These are phyloP conservation scores for Salvia rosmarinus DNA, from an alignment of 257 asterid genomes.

Conservation along the genomic window DNA sequence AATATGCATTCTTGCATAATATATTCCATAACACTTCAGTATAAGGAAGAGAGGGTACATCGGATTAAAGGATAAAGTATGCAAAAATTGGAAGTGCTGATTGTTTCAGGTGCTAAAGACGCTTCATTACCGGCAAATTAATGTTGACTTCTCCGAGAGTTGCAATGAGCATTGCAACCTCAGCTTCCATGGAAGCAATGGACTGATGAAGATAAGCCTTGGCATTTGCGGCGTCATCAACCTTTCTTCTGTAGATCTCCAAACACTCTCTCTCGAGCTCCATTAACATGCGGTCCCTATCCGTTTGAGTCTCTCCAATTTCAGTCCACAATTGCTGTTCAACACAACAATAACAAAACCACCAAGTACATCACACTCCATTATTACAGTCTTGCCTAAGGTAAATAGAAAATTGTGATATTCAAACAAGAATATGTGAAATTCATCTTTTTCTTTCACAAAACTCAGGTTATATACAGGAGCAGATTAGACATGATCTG, in stretches of 20 bases:
- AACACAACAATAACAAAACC: slow-evolving; percentile 23
- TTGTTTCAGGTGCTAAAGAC: slow-evolving; percentile 4
- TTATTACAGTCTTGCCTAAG: slow-evolving; percentile 22
- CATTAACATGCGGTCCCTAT: slow-evolving; percentile 72
- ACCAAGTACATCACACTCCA: background rate
- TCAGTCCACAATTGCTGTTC: slow-evolving; percentile 90
- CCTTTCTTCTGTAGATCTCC: slow-evolving; percentile 78
- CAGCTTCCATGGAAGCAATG: slow-evolving; percentile 92
- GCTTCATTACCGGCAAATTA: slow-evolving; percentile 60
- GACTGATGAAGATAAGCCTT: slow-evolving; percentile 82
- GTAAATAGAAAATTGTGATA: slow-evolving; percentile 9
- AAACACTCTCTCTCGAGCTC: slow-evolving; percentile 91
- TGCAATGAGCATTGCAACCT: slow-evolving; percentile 85
- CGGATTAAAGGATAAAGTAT: background rate
- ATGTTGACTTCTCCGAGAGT: slow-evolving; percentile 73
- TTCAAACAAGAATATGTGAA: background rate
- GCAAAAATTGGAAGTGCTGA: background rate
- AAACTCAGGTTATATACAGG: background rate
- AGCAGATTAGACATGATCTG: background rate
- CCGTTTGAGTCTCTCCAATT: slow-evolving; percentile 85
- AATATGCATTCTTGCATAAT: background rate
- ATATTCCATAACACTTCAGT: background rate
- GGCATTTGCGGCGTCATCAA: slow-evolving; percentile 79
- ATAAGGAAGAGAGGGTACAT: background rate
- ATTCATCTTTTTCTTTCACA: background rate